Base-by-base conservation (phyloP, 177 flowering plant species). In the Vitis hybrid region DNA sequence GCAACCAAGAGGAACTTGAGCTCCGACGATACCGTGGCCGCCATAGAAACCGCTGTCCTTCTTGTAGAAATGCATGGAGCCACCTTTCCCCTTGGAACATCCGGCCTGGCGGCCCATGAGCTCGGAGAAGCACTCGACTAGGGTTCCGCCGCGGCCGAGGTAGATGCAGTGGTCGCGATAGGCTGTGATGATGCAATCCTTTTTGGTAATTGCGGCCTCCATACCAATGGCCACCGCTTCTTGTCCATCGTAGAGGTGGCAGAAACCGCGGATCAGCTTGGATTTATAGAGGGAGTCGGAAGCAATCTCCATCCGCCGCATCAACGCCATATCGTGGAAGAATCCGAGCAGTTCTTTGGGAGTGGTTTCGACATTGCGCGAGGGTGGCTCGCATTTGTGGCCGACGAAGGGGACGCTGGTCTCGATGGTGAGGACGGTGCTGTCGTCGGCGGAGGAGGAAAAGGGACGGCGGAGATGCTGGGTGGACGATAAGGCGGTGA, bases 271-370 rank as follows among this genome's bases (percentile, higher is more conserved):
- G 76, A 95, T 90, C 21, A 90, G 88, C 66, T 93, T 91, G 24
- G 98, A 83, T 70, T 95, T 95, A 86, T 95, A 95, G 57, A 95
- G 92, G 5, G 98, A 93, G 64, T 95, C 99, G 12, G 98, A 89
- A 2, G 99, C 93, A 84, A 95, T 93, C 82, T 93, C 96, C 96
- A 90, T 90, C 1, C 98, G 89, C 6, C 98, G 93, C 96, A 91
- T 93, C 46, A 72, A 9, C 1, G 94, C 91, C 96, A 93, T 95
- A 79, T 81, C 81, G 10, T 70, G 79, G 91, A 93, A 95, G 83
- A 91, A 93, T 15, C 72, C 3, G 65, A 95, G 68, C 62, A 95
- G 93, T 70, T 93, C 97, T 2, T 65, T 14, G 0, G 91, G 76
- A 8, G 85, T 66, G 70, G 99, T 91, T 21, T 85, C 91, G 70